Base-by-base conservation (phyloP, 1,139 yeast species). In the Maudiozyma humilis region DNA sequence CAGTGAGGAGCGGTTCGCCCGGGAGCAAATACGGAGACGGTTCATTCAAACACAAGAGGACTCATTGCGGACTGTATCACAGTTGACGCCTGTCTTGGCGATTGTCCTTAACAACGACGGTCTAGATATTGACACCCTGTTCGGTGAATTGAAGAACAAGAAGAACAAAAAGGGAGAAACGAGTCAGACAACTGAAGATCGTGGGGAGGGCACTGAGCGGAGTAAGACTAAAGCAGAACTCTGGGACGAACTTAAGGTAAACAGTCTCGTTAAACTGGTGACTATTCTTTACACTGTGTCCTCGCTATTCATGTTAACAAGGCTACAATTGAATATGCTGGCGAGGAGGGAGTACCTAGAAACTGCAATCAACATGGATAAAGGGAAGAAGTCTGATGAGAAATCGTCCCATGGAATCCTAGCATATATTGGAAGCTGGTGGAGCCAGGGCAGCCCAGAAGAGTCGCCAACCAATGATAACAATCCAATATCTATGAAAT, bases 31-130 rank as follows among this genome's bases (percentile, higher is more conserved):
- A 44, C 73, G 71, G 51, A 65, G 79, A 52, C 68, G 95, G 49
- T 91, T 88, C 59, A 79, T 83, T 44, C 96, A 88, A 67, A 91
- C 96, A 17, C 97, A 89, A 59, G 82, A 82, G 55, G 97, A 91
- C 65, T 86, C 96, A 41, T 74, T 85, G 45, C 80, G 79, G 65
- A 89, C 97, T 0, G 78, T 89, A 47, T 71, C 85, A 60, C 91
- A 95, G 8, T 72, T 91, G 52, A 69, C 87, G 44, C 95, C 96
- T 0, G 86, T 86, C 14, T 69, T 89, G 46, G 73, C 82, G 4
- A 71, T 57, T 42, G 60, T 57, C 2, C 41, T 58, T 40, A 50
- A 56, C 29, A 53, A 55, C 36, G 44, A 52, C n/a, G 53, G 47
- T 18, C 50, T 55, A 43, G 55, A 57, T 49, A 48, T 60, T n/a